A percentile compares a stretch with the other conserved stretches of the same genome.
Evolutionary conservation across 768 basidiomycete species (phyloP).

Genomic region (Auricularia auricula-judae): DNA sequence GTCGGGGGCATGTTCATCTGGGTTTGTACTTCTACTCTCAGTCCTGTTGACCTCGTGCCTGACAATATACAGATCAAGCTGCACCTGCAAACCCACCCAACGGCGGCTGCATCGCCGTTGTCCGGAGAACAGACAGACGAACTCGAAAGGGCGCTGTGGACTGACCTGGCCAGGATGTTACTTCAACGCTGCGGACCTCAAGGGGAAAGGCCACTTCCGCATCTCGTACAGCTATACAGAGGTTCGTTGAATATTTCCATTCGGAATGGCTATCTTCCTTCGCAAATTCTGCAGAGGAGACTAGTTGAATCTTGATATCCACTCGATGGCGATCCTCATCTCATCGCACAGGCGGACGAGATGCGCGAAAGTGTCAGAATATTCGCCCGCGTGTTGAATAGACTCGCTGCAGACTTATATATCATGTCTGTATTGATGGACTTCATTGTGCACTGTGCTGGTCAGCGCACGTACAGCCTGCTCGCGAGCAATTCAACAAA

Average conservation of each 20-base stretch:
- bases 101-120: conserved; percentile 13
- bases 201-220: background rate
- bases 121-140: conserved; percentile 26
- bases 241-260: background rate
- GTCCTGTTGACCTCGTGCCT: background rate
- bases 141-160: conserved; percentile 51
- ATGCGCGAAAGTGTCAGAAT: background rate
- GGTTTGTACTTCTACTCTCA: conserved; percentile 25
- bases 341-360: background rate
- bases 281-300: too few relatives aligned
- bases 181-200: conserved; percentile 17
- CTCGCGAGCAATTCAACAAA: too few relatives aligned
- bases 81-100: conserved; percentile 47
- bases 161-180: conserved; percentile 47
- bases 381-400: background rate
- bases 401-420: too few relatives aligned
- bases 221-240: background rate
- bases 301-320: background rate
- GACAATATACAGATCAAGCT: conserved; percentile 39
- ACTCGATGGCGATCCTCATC: too few relatives aligned
- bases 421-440: too few relatives aligned
- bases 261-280: too few relatives aligned
- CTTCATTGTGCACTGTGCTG: too few relatives aligned
- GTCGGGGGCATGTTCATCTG: conserved; percentile 75
- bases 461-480: too few relatives aligned